These are phyloP conservation scores for Panaeolus cyanescens DNA, from an alignment of 768 basidiomycete genomes.

Conservation along the genomic window DNA sequence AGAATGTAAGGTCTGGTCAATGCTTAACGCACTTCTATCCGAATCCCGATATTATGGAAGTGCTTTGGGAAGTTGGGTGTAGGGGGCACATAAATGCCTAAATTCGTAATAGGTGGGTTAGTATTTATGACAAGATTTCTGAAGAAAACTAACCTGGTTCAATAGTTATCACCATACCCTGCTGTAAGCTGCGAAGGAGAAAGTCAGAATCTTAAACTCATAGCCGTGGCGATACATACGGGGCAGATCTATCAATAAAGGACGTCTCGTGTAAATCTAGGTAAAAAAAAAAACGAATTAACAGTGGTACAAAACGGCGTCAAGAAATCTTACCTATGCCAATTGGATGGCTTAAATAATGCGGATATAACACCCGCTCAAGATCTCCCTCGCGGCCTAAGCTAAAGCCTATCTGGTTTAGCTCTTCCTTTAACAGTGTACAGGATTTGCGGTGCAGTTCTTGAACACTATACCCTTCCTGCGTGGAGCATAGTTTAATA, in stretches of 20 bases:
- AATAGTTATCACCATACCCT: slow-evolving; percentile 91
- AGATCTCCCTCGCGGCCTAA: slow-evolving; percentile 54
- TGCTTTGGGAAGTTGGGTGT: slow-evolving; percentile 75
- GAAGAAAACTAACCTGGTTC: slow-evolving; percentile 76
- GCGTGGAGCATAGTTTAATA: slow-evolving; percentile 59
- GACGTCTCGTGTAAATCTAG: slow-evolving; percentile 89
- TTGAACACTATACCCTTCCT: slow-evolving; percentile 59
- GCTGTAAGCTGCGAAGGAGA: slow-evolving; percentile 53
- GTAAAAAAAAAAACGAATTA: slow-evolving; percentile 5
- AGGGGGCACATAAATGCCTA: slow-evolving; percentile 88
- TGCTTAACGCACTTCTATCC: slow-evolving; percentile 71
- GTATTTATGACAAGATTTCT: too few relatives aligned
- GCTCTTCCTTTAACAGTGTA: slow-evolving; percentile 64
- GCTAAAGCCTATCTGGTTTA: slow-evolving; percentile 77
- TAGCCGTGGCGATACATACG: slow-evolving; percentile 38
- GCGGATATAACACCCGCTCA: slow-evolving; percentile 85
- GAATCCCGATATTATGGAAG: slow-evolving; percentile 90
- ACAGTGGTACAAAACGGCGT: slow-evolving; percentile 4
- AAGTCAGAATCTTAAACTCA: background rate
- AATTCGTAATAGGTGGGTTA: slow-evolving; percentile 10
- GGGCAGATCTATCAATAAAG: slow-evolving; percentile 53
- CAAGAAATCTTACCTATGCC: slow-evolving; percentile 67
- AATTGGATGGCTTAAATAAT: slow-evolving; percentile 89
- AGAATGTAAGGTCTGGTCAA: background rate
- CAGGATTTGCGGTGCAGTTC: slow-evolving; percentile 79